A percentile compares a stretch with the other conserved stretches of the same genome.
phyloP scores from a whole-genome alignment of 176 grass and related monocot species.

The Avena sativa region DNA sequence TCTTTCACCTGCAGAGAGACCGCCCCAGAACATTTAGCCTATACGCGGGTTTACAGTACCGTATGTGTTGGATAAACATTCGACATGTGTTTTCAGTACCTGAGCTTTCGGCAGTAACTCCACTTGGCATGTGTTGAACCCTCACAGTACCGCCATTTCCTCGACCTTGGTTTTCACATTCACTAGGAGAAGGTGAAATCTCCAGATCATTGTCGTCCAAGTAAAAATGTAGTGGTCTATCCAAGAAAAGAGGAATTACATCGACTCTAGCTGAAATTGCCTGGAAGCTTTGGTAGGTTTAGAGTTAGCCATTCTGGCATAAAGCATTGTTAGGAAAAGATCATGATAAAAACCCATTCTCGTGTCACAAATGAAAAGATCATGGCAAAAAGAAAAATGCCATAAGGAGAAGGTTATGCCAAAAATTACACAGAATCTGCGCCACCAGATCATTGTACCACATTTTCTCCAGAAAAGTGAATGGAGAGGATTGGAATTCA shows the following conservation, averaged over 20 bases:
- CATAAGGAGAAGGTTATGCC: not conserved
- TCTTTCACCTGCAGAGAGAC: conserved; percentile 75
- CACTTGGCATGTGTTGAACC: conserved; percentile 67
- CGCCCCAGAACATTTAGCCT: not conserved
- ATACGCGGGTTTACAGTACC: not conserved
- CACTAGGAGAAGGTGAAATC: conserved; percentile 48
- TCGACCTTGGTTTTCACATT: conserved; percentile 28
- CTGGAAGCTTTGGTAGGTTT: conserved; percentile 65
- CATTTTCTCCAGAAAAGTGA: not conserved
- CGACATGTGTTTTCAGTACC: conserved; percentile 52
- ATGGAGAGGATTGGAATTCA: not conserved
- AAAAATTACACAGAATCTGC: not conserved
- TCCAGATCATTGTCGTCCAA: conserved; percentile 73
- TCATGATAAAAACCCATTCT: not conserved
- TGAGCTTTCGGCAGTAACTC: conserved; percentile 82
- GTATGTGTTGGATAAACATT: not conserved
- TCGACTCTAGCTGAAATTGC: conserved; percentile 71
- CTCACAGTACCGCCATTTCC: conserved; percentile 47
- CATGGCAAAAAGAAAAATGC: not conserved
- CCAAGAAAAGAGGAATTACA: conserved; percentile 88
- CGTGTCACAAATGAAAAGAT: not conserved
- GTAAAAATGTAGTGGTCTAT: conserved; percentile 58
- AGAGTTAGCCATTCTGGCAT: conserved; percentile 40
- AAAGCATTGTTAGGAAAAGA: conserved; percentile 8
- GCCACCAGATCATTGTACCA: not conserved